Evolutionary conservation across 768 basidiomycete genomes (phyloP), one percentile per base, ranked within the genome.

Genomic region (Amanita muscaria): DNA sequence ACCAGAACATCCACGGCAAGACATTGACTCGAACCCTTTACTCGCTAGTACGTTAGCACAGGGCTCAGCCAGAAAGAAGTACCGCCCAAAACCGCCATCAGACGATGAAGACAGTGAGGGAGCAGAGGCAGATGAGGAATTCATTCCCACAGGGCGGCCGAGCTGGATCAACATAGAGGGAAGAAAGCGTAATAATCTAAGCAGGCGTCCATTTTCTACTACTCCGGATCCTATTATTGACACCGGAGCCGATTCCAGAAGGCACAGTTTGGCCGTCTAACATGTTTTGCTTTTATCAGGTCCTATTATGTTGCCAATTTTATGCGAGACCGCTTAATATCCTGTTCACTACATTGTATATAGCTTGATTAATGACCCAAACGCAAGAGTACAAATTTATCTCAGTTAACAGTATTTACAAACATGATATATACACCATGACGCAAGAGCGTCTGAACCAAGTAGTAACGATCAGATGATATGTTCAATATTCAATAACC

Each of bases 71-170:
- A 74, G 67, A 54, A 68, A 70, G 50, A 76, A 75, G 52, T 76
- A 76, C 3, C 68, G 73, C 27, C 68, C 72, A 12, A 42, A 49
- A 18, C 24, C 58, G 15, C 47, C 63, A 5, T 62, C 66, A 1
- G 68, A 72, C 24, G 72, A 75, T 1, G 76, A 78, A 3, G 75
- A 67, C 21, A 79, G 83, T 44, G 83, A 81, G 27, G 81, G 79
- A 1, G 74, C 70, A n/a, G 76, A 85, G 51, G 83, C 80, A 3
- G 84, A 86, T 56, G 80, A 70, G 15, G 83, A 85, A 59, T 80
- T 69, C 45, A 63, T 71, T 14, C 64, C 59, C 31, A 51, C 54
- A 29, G 54, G 56, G 43, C 55, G 48, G 31, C 51, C 47, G 16
- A 55, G 61, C 21, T 80, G 79, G 75, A 65, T 73, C 35, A 79